A percentile compares a stretch with the other conserved stretches of the same genome.
These are phyloP conservation scores for Cerioporus squamosus DNA, from an alignment of 1,284 basidiomycete species.

Conservation along the genomic window DNA sequence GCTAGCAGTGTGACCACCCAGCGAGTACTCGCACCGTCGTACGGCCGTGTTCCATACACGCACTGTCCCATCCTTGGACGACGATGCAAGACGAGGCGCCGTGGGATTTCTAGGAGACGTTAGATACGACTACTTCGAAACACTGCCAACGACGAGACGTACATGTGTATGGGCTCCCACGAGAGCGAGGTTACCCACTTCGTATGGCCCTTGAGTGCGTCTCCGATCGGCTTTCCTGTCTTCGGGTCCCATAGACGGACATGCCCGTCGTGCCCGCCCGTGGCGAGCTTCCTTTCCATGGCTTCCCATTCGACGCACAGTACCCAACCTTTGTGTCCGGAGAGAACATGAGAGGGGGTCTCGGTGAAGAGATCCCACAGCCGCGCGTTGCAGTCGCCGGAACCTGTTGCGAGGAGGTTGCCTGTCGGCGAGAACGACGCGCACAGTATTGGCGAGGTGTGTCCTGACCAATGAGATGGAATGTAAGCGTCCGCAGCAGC, in stretches of 20 bases:
- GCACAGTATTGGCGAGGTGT: slow-evolving; percentile 93
- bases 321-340: slow-evolving; percentile 95
- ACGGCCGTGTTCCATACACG: slow-evolving; percentile 88
- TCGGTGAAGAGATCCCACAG: slow-evolving; percentile 97
- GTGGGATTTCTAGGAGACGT: slow-evolving; percentile 59
- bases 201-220: slow-evolving; percentile 88
- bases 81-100: slow-evolving; percentile 88
- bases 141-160: slow-evolving; percentile 22
- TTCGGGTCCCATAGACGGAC: slow-evolving; percentile 91
- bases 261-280: slow-evolving; percentile 90
- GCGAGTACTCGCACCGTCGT: slow-evolving; percentile 79
- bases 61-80: slow-evolving; percentile 96
- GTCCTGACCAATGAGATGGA: slow-evolving; percentile 53
- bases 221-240: slow-evolving; percentile 83
- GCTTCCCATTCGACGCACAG: slow-evolving; percentile 98
- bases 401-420: slow-evolving; percentile 89
- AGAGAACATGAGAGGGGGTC: slow-evolving; percentile 86
- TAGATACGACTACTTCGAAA: background rate
- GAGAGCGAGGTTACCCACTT: slow-evolving; percentile 98
- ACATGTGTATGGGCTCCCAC: slow-evolving; percentile 97
- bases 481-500: background rate
- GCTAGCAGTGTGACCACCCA: slow-evolving; percentile 93
- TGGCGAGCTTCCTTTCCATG: slow-evolving; percentile 87
- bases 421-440: slow-evolving; percentile 96
- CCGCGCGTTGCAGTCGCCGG: slow-evolving; percentile 92